Evolutionary conservation across 257 asterid species (phyloP).

Genomic region (Phtheirospermum japonicum): DNA sequence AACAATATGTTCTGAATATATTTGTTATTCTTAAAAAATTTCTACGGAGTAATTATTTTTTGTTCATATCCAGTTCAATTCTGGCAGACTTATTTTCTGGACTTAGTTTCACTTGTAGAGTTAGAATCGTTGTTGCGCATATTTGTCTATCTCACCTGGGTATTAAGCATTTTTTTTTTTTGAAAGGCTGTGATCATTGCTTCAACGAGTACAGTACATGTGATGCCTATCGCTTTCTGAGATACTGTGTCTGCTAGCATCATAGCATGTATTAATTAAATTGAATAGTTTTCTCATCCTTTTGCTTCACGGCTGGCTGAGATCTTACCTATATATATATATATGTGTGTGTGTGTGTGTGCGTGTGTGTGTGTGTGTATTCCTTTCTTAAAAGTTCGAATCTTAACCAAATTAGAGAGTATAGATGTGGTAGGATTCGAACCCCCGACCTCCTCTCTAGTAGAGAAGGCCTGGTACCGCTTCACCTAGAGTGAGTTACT

Average conservation of each 20-base stretch:
- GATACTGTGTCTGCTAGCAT: background rate
- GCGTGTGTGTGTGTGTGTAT: too few species aligned
- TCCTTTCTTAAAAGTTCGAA: too few species aligned
- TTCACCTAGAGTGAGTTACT: too few species aligned
- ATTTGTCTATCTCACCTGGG: background rate
- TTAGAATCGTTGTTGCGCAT: background rate
- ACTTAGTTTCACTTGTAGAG: conserved; percentile 15
- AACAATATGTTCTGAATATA: conserved; percentile 10
- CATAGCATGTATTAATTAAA: too few species aligned
- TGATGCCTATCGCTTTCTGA: background rate
- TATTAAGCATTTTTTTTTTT: background rate
- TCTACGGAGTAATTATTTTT: background rate
- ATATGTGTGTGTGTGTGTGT: too few species aligned
- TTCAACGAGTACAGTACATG: conserved; percentile 4
- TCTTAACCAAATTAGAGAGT: too few species aligned
- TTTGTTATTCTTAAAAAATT: conserved; percentile 8
- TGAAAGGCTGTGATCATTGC: background rate
- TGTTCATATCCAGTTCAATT: background rate
- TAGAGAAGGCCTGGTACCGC: too few species aligned
- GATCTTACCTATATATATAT: too few species aligned
- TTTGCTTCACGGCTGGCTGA: conserved; percentile 19
- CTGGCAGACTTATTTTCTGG: background rate
- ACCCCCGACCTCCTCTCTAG: too few species aligned
- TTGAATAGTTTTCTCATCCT: too few species aligned
- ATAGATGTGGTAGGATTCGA: too few species aligned